Conservation (phyloP, 2,329 filamentous ascomycete genomes). For the Colletotrichum sp. region DNA sequence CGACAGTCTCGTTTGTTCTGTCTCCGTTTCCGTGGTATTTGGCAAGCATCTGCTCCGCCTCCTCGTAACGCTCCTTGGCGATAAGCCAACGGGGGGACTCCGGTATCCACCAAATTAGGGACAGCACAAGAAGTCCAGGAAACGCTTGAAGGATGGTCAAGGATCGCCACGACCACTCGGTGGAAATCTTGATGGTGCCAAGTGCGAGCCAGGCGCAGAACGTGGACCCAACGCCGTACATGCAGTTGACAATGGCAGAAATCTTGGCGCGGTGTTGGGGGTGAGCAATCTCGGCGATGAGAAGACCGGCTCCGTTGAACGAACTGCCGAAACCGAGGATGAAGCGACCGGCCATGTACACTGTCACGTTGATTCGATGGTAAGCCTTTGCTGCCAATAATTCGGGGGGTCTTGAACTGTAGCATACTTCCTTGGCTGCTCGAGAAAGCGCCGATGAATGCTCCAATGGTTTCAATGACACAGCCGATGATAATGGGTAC, state of each 20-base stretch:
- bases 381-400: neutral
- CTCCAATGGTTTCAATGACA: conserved; percentile 49
- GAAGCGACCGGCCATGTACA: conserved; percentile 39
- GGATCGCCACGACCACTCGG: neutral
- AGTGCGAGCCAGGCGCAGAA: neutral
- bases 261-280: neutral
- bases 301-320: conserved; percentile 49
- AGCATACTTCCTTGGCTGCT: conserved; percentile 44
- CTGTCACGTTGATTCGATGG: neutral
- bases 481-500: conserved; percentile 47
- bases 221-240: neutral
- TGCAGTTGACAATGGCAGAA: neutral
- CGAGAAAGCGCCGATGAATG: conserved; percentile 43
- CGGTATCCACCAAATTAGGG: conserved; percentile 22
- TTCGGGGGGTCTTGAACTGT: conserved; percentile 17
- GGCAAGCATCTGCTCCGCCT: conserved; percentile 31
- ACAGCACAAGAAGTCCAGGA: neutral
- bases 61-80: conserved; percentile 31
- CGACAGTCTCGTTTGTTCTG: conserved; percentile 28
- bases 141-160: neutral
- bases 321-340: conserved; percentile 41
- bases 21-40: conserved; percentile 57
- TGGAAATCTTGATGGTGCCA: neutral
- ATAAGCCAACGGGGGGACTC: conserved; percentile 38
- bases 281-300: neutral